Percentiles rank a stretch among this genome's conserved stretches.
These are phyloP conservation scores for Podospora didyma DNA, from an alignment of 495 filamentous ascomycete genomes.

Conservation along the genomic window DNA sequence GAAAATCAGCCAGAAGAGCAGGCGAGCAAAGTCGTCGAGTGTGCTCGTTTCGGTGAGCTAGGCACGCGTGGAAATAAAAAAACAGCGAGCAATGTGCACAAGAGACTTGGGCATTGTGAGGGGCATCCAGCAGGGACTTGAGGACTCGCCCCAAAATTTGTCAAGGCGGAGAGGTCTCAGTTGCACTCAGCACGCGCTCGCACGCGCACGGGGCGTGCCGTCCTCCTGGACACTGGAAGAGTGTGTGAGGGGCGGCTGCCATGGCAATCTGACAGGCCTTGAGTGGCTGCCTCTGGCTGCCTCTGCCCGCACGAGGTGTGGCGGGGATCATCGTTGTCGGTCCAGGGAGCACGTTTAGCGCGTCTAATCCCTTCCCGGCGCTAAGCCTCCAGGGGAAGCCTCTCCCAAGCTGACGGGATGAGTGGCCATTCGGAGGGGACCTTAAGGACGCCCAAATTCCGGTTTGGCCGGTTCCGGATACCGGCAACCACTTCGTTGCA, in stretches of 20 bases:
- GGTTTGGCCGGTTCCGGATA: no score
- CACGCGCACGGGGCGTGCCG: slow-evolving; percentile 15
- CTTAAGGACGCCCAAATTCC: no score
- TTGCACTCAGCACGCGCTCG: slow-evolving; percentile 9
- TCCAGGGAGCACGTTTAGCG: no score
- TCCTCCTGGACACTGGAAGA: slow-evolving; percentile 7
- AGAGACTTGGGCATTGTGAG: slow-evolving; percentile 7
- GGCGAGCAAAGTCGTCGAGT: no score
- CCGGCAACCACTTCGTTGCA: no score
- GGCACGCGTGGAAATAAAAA: not conserved
- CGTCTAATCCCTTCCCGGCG: no score
- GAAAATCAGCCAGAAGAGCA: no score
- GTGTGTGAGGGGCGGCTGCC: not conserved
- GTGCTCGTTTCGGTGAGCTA: not conserved
- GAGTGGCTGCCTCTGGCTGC: not conserved
- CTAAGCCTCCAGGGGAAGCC: not conserved
- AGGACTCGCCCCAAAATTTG: slow-evolving; percentile 10
- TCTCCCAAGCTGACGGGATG: not conserved
- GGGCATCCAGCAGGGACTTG: slow-evolving; percentile 14
- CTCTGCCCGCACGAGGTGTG: no score
- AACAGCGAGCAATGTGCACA: not conserved
- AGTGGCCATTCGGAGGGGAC: no score
- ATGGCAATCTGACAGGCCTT: not conserved
- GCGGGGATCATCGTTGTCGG: no score
- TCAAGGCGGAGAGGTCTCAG: slow-evolving; percentile 9